phyloP scores from a whole-genome alignment of 2,329 filamentous ascomycete species.

The Clonostachys byssicola region DNA sequence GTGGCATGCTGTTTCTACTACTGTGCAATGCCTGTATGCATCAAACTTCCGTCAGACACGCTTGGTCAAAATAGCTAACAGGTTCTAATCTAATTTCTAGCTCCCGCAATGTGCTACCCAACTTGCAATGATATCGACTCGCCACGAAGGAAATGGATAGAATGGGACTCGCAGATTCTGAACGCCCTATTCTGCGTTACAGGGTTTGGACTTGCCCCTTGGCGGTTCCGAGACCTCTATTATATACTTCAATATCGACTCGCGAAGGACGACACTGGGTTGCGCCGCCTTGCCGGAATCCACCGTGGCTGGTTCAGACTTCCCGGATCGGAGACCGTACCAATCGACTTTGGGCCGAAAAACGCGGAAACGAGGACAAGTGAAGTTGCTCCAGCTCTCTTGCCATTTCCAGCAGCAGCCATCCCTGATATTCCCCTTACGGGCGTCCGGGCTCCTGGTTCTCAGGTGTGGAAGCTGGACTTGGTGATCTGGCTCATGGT shows the following conservation, averaged over 20 bases:
- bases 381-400: slow-evolving; percentile 27
- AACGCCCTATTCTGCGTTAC: slow-evolving; percentile 86
- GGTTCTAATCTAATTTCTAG: slow-evolving; percentile 7
- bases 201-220: slow-evolving; percentile 78
- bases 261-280: slow-evolving; percentile 42
- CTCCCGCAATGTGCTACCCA: slow-evolving; percentile 68
- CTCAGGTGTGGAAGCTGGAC: slow-evolving; percentile 71
- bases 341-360: slow-evolving; percentile 45
- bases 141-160: slow-evolving; percentile 78
- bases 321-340: slow-evolving; percentile 57
- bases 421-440: slow-evolving; percentile 68
- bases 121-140: slow-evolving; percentile 70
- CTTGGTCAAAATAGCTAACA: background rate
- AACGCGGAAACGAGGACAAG: slow-evolving; percentile 37
- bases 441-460: slow-evolving; percentile 63
- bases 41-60: background rate
- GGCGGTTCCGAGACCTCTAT: slow-evolving; percentile 78
- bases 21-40: slow-evolving; percentile 60
- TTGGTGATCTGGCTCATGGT: slow-evolving; percentile 76
- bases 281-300: slow-evolving; percentile 69
- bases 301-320: slow-evolving; percentile 75
- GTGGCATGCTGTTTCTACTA: slow-evolving; percentile 84
- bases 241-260: slow-evolving; percentile 65
- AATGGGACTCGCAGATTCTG: slow-evolving; percentile 74
- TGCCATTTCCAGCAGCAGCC: slow-evolving; percentile 61